Conservation (phyloP, 208 protist genomes). For the Trypanosoma conorhini region DNA sequence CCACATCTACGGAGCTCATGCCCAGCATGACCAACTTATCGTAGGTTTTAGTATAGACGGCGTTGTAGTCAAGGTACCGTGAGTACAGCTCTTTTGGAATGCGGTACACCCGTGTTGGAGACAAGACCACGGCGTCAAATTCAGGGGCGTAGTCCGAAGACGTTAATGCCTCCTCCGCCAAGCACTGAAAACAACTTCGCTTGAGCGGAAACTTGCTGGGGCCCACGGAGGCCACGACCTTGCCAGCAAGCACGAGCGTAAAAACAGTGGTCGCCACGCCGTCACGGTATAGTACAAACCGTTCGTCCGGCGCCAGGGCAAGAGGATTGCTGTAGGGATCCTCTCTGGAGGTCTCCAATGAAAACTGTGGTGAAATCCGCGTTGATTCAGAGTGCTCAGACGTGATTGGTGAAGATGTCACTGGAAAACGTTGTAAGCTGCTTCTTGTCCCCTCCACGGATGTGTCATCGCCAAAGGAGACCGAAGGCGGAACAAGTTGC, state of each 20-base stretch:
- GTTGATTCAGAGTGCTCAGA: background rate
- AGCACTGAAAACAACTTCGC: conserved; percentile 61
- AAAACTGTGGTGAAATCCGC: background rate
- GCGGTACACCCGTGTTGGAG: conserved; percentile 61
- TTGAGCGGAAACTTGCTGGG: conserved; percentile 50
- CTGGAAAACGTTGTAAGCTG: background rate
- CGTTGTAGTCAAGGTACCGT: conserved; percentile 54
- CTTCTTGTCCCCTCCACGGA: background rate
- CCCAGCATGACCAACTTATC: background rate
- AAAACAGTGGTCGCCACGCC: conserved; percentile 56
- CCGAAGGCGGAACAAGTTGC: conserved; percentile 45
- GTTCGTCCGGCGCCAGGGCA: conserved; percentile 36
- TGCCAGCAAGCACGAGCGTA: conserved; percentile 73
- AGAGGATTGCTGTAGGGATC: conserved; percentile 45
- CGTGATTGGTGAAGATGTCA: background rate
- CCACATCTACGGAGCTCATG: background rate
- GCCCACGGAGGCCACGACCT: conserved; percentile 68
- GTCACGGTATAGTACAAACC: conserved; percentile 67
- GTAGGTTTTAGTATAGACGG: conserved; percentile 27
- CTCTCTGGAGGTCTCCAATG: background rate
- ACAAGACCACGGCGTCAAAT: conserved; percentile 76
- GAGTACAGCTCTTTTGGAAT: conserved; percentile 59
- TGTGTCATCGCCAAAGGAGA: background rate
- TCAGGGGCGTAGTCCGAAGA: conserved; percentile 64
- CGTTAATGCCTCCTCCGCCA: conserved; percentile 78